Evolutionary conservation across 2,329 filamentous ascomycete species (phyloP), one percentile per base, ranked within the genome.

Genomic region (Exophiala mesophila): DNA sequence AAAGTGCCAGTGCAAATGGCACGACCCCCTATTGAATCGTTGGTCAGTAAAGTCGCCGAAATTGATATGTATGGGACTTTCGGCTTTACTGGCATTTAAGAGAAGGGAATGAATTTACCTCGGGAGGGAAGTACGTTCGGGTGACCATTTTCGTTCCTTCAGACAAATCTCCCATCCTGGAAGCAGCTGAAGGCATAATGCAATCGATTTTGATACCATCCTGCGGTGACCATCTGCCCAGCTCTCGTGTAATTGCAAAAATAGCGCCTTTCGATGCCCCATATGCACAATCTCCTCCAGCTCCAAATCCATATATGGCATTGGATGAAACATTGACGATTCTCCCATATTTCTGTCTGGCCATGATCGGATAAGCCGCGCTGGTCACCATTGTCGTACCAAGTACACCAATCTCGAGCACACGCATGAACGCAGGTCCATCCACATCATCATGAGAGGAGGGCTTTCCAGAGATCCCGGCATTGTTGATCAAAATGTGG

Each of bases 251-350:
- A 69, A 96, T 72, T 4, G 89, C 89, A 21, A 95, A 71, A 1
- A 95, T 88, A 3, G 89, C 89, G 43, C 88, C 89, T 73, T 96
- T 96, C 69, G 83, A 88, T 10, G 89, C 87, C 1, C 89, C 95
- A 69, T 96, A 96, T 26, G 89, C 89, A 30, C 45, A 44, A 19
- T 48, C 40, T 1, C 45, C 45, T 1, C 40, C 40, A 1, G 40
- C 30, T 4, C 54, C 52, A 20, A 55, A 57, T 9, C 48, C 47
- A 26, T 50, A 50, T 13, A 57, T 55, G 9, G 54, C 55, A 29
- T 55, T 55, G 7, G 44, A 47, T 12, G 44, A 47, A 4, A 33
- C 23, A 20, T 47, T 47, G 20, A 47, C 29, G 13, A 47, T 32
- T 5, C 44, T 12, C 13, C 44, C 44, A 30, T 47, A 47, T 10